These are phyloP conservation scores for Dactylorhiza incarnata DNA, from an alignment of 106 monocot species.

Conservation along the genomic window DNA sequence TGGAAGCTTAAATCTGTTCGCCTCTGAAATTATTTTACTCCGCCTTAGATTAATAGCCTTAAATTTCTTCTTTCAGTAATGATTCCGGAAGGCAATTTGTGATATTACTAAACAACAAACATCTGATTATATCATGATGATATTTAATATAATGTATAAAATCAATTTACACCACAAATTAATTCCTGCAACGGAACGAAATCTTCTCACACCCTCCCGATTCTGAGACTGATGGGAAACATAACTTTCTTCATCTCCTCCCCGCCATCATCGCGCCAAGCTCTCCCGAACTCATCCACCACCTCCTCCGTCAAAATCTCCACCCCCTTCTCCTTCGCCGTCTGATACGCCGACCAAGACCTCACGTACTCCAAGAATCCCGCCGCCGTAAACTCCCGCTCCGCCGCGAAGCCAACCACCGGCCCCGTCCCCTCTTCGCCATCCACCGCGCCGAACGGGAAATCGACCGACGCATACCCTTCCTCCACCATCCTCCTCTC, in stretches of 20 bases:
- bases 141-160: no score
- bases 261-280: slow-evolving; percentile 37
- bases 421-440: slow-evolving; percentile 47
- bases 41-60: no score
- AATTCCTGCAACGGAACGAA: no score
- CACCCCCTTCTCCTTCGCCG: slow-evolving; percentile 53
- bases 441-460: slow-evolving; percentile 66
- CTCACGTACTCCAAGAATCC: slow-evolving; percentile 34
- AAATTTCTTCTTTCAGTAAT: no score
- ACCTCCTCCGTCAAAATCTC: slow-evolving; percentile 55
- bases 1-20: no score
- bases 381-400: slow-evolving; percentile 35
- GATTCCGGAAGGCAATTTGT: no score
- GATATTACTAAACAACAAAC: no score
- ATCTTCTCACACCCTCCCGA: slow-evolving; percentile 38
- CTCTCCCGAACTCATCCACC: slow-evolving; percentile 32
- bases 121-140: no score
- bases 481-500: slow-evolving; percentile 40
- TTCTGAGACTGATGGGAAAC: slow-evolving; percentile 54
- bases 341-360: slow-evolving; percentile 83
- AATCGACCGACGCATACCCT: slow-evolving; percentile 37
- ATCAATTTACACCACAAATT: no score
- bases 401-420: slow-evolving; percentile 49
- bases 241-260: slow-evolving; percentile 20
- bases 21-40: no score